Evolutionary conservation across 768 basidiomycete genomes (phyloP), one percentile per base, ranked within the genome.

Genomic region (Ramaria rubella): DNA sequence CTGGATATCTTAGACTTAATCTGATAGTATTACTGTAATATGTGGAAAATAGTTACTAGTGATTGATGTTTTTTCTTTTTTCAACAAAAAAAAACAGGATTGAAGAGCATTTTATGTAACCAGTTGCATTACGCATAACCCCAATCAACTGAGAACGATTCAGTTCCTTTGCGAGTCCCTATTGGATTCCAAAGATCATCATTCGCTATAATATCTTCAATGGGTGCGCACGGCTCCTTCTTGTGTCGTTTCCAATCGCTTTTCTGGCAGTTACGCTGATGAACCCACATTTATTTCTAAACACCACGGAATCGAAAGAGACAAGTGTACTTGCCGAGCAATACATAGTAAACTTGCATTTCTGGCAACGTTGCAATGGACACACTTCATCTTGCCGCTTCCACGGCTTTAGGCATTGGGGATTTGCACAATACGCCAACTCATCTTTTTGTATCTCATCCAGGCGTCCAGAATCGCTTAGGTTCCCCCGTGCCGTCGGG

Each of bases 201-300:
- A 23, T 60, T 52, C 31, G 21, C 21, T 26, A 60, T 44, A 8
- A 59, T 44, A 21, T 60, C 36, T 19, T 60, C 59, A 24, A 59
- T 33, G 14, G 59, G 59, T 4, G 59, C 59, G 43, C 59, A 60
- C n/a, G 59, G 59, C 33, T 60, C 59, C 26, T 27, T 45, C 29
- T 60, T 60, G 33, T 60, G 59, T 5, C 59, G 31, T 44, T 45
- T 45, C 59, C 59, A 60, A 40, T 60, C 59, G 19, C 42, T 52
- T 26, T 11, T 59, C 40, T 60, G 59, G 38, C 59, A 60, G 21
- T 54, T 29, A 14, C 9, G 31, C 40, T 17, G 30, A 34, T 34
- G 29, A 12, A 29, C 27, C 23, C 12, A 50, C 9, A 48, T 11
- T 38, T 11, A 48, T 52, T 33, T 33, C 30, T 4, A 14, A 23